Evolutionary conservation across 495 filamentous ascomycete genomes (phyloP).

Genomic region (Tuber borchii): DNA sequence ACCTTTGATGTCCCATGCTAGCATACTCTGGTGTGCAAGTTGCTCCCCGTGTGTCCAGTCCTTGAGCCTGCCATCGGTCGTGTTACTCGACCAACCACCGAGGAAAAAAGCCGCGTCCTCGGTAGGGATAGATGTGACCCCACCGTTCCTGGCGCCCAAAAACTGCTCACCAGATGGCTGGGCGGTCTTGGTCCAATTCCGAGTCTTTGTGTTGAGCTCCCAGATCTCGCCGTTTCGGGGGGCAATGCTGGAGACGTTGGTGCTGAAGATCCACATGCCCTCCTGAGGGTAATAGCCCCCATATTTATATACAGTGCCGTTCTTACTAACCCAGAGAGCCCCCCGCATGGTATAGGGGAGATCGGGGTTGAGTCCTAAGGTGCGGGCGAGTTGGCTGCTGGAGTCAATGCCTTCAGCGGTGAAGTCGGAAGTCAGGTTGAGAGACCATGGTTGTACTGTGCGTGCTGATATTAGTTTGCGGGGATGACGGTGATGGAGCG

Average conservation of each 20-base stretch:
- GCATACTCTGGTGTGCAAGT: conserved; percentile 6
- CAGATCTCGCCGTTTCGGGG: conserved; percentile 10
- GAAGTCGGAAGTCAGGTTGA: neutral
- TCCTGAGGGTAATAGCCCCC: conserved; percentile 8
- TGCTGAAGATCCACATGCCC: neutral
- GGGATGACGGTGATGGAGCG: neutral
- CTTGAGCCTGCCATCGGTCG: conserved; percentile 12
- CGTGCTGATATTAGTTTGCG: neutral
- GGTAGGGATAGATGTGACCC: neutral
- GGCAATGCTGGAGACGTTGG: neutral
- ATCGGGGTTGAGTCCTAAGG: neutral
- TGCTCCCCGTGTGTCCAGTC: conserved; percentile 6
- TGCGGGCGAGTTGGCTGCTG: neutral
- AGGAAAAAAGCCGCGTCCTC: conserved; percentile 14
- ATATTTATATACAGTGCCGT: conserved; percentile 14
- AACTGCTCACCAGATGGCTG: conserved; percentile 3
- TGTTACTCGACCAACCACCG: conserved; percentile 12
- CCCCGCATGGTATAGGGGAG: conserved; percentile 12
- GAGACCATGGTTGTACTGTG: neutral
- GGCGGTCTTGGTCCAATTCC: conserved; percentile 12
- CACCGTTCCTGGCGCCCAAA: conserved; percentile 11
- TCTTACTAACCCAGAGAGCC: conserved; percentile 11
- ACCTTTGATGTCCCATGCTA: conserved; percentile 11
- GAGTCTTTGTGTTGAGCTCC: conserved; percentile 10
- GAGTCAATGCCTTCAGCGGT: neutral